phyloP scores from a whole-genome alignment of 2,329 filamentous ascomycete genomes.

The Didymosphaeria variabile region DNA sequence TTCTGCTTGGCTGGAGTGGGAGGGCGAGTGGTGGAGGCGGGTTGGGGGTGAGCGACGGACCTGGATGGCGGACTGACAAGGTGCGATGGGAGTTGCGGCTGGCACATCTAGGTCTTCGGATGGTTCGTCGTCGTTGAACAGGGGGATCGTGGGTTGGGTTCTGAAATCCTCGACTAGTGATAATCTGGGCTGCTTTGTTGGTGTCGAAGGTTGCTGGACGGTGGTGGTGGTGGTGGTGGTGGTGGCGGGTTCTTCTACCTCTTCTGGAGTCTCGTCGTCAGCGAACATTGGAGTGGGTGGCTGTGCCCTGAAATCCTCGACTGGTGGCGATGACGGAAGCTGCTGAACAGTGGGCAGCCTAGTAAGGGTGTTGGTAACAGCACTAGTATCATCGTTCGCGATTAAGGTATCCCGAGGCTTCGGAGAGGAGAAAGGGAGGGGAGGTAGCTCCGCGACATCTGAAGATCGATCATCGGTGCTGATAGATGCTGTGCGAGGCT shows the following conservation, averaged over 20 bases:
- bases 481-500: background rate
- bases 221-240: background rate
- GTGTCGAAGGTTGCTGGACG: background rate
- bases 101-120: constrained; percentile 26
- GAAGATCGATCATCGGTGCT: constrained; percentile 19
- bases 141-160: background rate
- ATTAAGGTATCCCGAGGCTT: background rate
- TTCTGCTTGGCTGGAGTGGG: constrained; percentile 44
- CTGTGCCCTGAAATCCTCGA: constrained; percentile 24
- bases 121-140: constrained; percentile 14
- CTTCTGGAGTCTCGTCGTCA: constrained; percentile 27
- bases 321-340: constrained; percentile 12
- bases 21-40: constrained; percentile 30
- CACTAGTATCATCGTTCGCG: background rate
- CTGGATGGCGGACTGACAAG: constrained; percentile 26
- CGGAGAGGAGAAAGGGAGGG: constrained; percentile 4
- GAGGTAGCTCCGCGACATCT: background rate
- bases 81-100: background rate
- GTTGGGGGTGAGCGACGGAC: constrained; percentile 34
- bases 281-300: constrained; percentile 39
- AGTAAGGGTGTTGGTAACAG: constrained; percentile 3
- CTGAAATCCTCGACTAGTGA: constrained; percentile 4
- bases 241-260: constrained; percentile 11
- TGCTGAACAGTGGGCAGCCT: constrained; percentile 16
- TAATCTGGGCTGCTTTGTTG: background rate